Evolutionary conservation across 129 eudicot species (phyloP).

Genomic region (Apium graveolens): DNA sequence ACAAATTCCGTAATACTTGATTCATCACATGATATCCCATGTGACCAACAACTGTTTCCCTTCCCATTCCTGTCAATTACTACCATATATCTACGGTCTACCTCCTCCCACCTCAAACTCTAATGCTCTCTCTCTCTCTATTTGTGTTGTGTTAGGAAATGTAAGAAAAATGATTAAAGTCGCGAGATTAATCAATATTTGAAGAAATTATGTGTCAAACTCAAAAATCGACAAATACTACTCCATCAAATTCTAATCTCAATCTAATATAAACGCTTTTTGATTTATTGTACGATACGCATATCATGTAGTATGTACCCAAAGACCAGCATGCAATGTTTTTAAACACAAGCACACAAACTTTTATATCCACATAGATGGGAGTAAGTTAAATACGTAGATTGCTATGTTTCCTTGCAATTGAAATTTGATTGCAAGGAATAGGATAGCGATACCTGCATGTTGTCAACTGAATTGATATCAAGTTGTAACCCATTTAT

Average conservation of each 20-base stretch:
- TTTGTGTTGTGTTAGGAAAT: no score
- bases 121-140: background rate
- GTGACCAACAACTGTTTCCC: constrained; percentile 1
- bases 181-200: no score
- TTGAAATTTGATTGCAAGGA: background rate
- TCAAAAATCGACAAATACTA: no score
- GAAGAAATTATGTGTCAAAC: no score
- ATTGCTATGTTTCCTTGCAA: background rate
- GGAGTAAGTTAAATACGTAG: background rate
- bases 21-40: constrained; percentile 9
- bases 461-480: background rate
- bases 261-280: no score
- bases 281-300: background rate
- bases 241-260: no score
- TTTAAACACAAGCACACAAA: background rate
- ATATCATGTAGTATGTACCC: background rate
- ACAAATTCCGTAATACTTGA: constrained; percentile 1
- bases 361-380: background rate
- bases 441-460: background rate
- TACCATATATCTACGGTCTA: background rate
- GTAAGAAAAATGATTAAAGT: no score
- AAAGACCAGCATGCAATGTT: background rate
- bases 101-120: background rate
- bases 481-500: background rate
- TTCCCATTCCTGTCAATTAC: background rate